These are phyloP conservation scores for Pascua sp. DNA, from an alignment of 1,284 basidiomycete species.

Conservation along the genomic window DNA sequence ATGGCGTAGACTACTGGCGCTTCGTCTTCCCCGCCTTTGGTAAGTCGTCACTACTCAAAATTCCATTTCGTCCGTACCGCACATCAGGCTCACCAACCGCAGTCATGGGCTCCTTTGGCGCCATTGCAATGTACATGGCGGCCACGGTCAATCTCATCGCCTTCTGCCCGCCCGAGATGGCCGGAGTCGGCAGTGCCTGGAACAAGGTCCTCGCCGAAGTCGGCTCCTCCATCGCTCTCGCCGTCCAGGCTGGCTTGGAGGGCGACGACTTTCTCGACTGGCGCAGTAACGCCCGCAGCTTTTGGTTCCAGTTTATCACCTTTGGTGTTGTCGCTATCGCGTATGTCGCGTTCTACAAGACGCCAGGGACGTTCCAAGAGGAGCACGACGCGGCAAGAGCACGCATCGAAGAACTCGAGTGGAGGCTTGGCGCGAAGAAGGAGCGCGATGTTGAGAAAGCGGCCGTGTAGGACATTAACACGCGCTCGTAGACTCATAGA, in stretches of 20 bases:
- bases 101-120: conserved; percentile 23
- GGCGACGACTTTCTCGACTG: conserved; percentile 30
- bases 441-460: too few species aligned
- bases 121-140: conserved; percentile 28
- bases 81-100: neutral
- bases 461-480: too few species aligned
- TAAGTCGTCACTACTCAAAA: conserved; percentile 1
- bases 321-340: conserved; percentile 24
- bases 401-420: conserved; percentile 19
- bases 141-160: conserved; percentile 29
- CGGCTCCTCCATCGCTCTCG: conserved; percentile 35
- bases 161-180: conserved; percentile 39
- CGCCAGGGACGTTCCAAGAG: conserved; percentile 26
- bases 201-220: conserved; percentile 40
- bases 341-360: conserved; percentile 32
- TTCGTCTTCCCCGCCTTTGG: conserved; percentile 38
- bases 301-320: conserved; percentile 38
- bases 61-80: neutral
- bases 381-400: conserved; percentile 32
- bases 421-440: too few species aligned
- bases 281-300: conserved; percentile 27
- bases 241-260: conserved; percentile 44
- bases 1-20: conserved; percentile 41
- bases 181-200: conserved; percentile 41
- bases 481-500: too few species aligned